phyloP scores from a whole-genome alignment of 2,329 filamentous ascomycete genomes.

The Sporothrix protearum region DNA sequence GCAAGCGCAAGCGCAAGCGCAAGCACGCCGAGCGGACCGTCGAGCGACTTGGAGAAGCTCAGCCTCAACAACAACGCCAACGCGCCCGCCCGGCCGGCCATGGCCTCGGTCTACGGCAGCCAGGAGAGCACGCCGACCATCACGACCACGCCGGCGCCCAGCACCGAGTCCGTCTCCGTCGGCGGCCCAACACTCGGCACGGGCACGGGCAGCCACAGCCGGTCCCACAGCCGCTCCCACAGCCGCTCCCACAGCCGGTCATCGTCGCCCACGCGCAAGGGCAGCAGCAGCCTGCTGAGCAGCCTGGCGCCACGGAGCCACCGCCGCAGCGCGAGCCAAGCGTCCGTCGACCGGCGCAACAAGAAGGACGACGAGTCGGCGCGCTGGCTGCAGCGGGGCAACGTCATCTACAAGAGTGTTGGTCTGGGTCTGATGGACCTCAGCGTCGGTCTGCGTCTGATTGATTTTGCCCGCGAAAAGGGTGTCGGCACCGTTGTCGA shows the following conservation, averaged over 20 bases:
- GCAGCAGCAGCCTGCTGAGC: slow-evolving; percentile 8
- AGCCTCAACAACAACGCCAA: slow-evolving; percentile 21
- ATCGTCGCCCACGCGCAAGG: slow-evolving; percentile 22
- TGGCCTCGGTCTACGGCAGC: slow-evolving; percentile 23
- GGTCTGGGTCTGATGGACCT: slow-evolving; percentile 65
- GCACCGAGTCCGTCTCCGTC: slow-evolving; percentile 23
- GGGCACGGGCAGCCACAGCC: not conserved
- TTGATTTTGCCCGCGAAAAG: slow-evolving; percentile 54
- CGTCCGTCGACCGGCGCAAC: slow-evolving; percentile 29
- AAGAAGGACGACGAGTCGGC: slow-evolving; percentile 48
- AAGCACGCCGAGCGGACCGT: slow-evolving; percentile 7
- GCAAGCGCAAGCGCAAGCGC: too few species aligned
- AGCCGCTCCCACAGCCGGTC: slow-evolving; percentile 10
- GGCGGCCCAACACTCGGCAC: not conserved
- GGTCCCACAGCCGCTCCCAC: slow-evolving; percentile 3
- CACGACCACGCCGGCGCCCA: not conserved
- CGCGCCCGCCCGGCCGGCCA: slow-evolving; percentile 8
- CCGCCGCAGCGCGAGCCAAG: slow-evolving; percentile 35
- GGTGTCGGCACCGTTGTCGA: slow-evolving; percentile 52
- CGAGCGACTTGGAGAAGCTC: slow-evolving; percentile 24
- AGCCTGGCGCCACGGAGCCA: slow-evolving; percentile 30
- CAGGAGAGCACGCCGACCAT: slow-evolving; percentile 10
- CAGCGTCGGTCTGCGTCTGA: slow-evolving; percentile 56
- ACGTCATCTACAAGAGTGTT: slow-evolving; percentile 67
- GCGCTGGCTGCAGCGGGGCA: slow-evolving; percentile 58